Conservation (phyloP, 257 asterid species). For the Nemophila menziesii region DNA sequence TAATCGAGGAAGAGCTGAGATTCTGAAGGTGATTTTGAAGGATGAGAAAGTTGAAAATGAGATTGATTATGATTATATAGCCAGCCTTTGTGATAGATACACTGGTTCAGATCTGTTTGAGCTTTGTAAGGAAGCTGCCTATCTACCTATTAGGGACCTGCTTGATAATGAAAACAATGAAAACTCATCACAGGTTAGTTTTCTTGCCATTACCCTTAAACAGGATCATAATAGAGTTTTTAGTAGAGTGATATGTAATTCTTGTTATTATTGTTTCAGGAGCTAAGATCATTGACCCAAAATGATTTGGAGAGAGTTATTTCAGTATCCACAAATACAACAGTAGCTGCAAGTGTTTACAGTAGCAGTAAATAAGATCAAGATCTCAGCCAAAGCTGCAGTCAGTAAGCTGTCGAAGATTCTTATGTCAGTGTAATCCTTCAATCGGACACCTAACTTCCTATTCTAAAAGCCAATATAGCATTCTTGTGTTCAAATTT, state of each 20-base stretch:
- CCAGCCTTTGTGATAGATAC: conserved; percentile 64
- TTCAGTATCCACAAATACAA: conserved; percentile 45
- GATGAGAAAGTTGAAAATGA: conserved; percentile 55
- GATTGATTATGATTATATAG: conserved; percentile 54
- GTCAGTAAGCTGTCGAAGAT: conserved; percentile 42
- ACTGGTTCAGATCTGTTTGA: conserved; percentile 94
- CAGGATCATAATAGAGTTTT: no score
- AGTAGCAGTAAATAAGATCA: no score
- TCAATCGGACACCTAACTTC: conserved; percentile 25
- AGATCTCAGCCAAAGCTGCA: conserved; percentile 40
- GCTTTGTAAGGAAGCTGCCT: conserved; percentile 88
- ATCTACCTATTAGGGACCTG: conserved; percentile 69
- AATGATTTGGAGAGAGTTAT: conserved; percentile 55
- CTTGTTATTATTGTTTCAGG: conserved; percentile 23
- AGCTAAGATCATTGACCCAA: conserved; percentile 53
- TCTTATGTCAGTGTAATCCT: conserved; percentile 43
- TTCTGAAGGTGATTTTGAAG: conserved; percentile 73
- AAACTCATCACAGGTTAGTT: conserved; percentile 37
- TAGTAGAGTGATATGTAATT: no score
- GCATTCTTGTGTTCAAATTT: no score
- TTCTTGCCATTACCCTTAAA: no score
- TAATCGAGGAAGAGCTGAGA: conserved; percentile 50
- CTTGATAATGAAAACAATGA: conserved; percentile 67
- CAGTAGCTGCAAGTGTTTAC: conserved; percentile 63
- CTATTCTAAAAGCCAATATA: neutral